Percentiles rank a stretch among this genome's conserved stretches.
Conservation (phyloP, 257 asterid species). For the Plantago elongata region DNA sequence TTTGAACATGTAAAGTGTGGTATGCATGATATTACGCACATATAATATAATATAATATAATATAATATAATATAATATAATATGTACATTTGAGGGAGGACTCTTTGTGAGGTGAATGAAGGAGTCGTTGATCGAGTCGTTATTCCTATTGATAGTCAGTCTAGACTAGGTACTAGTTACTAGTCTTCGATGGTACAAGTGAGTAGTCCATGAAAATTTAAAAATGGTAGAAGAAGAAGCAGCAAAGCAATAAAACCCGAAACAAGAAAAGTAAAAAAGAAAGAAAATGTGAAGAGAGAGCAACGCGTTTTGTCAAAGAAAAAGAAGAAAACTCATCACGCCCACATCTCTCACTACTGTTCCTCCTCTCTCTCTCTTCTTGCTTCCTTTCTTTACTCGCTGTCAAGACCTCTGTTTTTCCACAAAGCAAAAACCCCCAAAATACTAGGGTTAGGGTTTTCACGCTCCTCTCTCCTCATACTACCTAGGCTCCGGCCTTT, state of each 20-base stretch:
- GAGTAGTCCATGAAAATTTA: slow-evolving; percentile 28
- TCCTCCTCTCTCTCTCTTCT: slow-evolving; percentile 20
- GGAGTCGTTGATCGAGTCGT: too few relatives aligned
- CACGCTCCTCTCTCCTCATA: slow-evolving; percentile 11
- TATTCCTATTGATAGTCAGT: slow-evolving; percentile 7
- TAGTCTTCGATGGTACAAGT: slow-evolving; percentile 16
- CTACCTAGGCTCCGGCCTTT: slow-evolving; percentile 28
- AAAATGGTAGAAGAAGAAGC: not conserved
- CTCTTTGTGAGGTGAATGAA: too few relatives aligned
- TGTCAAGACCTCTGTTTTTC: slow-evolving; percentile 20
- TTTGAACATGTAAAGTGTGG: too few relatives aligned
- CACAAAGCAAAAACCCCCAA: slow-evolving; percentile 26
- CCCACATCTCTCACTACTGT: slow-evolving; percentile 21
- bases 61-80: too few relatives aligned
- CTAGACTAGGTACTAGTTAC: not conserved
- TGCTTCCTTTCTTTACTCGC: slow-evolving; percentile 22
- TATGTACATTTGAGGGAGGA: too few relatives aligned
- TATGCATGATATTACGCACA: too few relatives aligned
- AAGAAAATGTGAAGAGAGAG: slow-evolving; percentile 36
- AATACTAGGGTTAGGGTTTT: slow-evolving; percentile 50
- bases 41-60: too few relatives aligned
- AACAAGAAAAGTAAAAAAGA: slow-evolving; percentile 11
- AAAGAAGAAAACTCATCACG: slow-evolving; percentile 16
- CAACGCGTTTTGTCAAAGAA: slow-evolving; percentile 50
- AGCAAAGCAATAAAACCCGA: slow-evolving; percentile 6